A percentile compares a stretch with the other conserved stretches of the same genome.
phyloP scores from a whole-genome alignment of 345 rosid genomes.

The Cochlearia excelsa region DNA sequence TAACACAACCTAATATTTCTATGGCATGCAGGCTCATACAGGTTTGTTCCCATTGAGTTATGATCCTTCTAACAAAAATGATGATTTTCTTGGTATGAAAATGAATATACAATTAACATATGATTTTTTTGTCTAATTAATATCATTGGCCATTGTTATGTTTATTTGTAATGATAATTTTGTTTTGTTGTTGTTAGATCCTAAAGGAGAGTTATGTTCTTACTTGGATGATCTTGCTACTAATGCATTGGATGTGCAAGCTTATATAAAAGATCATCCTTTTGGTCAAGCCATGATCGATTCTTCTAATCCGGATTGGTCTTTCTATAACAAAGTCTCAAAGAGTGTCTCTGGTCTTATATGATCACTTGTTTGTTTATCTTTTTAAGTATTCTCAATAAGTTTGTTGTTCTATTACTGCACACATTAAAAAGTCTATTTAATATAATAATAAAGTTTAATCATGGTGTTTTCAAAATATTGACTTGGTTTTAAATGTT shows the following conservation, averaged over 20 bases:
- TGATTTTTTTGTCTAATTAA: neutral
- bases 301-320: slow-evolving; percentile 37
- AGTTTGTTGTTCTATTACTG: too few species aligned
- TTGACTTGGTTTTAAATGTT: too few species aligned
- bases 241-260: slow-evolving; percentile 35
- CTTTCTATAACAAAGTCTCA: slow-evolving; percentile 21
- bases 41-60: slow-evolving; percentile 33
- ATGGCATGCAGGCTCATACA: slow-evolving; percentile 35
- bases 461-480: too few species aligned
- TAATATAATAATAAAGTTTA: too few species aligned
- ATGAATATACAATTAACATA: neutral
- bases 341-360: slow-evolving; percentile 1
- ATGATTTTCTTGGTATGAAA: slow-evolving; percentile 28
- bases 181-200: slow-evolving; percentile 26
- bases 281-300: slow-evolving; percentile 41
- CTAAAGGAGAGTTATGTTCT: slow-evolving; percentile 37
- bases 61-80: slow-evolving; percentile 8
- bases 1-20: neutral
- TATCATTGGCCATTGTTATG: neutral
- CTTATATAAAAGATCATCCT: slow-evolving; percentile 36
- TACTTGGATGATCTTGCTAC: slow-evolving; percentile 40
- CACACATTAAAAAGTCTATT: too few species aligned
- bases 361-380: neutral
- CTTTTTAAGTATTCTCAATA: too few species aligned
- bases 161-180: neutral